Evolutionary conservation across 2,329 filamentous ascomycete genomes (phyloP).

Genomic region (Huntiella decipiens): DNA sequence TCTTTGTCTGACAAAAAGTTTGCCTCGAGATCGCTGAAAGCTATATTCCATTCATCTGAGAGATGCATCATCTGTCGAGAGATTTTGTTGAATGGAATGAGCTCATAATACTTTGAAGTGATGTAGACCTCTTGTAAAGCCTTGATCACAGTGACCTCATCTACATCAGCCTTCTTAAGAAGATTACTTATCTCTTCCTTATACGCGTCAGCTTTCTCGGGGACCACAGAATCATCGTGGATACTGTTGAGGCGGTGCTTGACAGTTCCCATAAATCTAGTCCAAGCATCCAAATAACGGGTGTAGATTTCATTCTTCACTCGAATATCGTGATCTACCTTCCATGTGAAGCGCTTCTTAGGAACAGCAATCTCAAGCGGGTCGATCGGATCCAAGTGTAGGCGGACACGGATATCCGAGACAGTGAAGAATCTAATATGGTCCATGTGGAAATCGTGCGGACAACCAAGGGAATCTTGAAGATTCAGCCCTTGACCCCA

Average conservation of each 20-base stretch:
- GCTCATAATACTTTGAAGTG: constrained; percentile 87
- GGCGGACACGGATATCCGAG: constrained; percentile 64
- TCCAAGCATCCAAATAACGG: constrained; percentile 64
- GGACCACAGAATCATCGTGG: constrained; percentile 74
- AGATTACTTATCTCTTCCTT: constrained; percentile 63
- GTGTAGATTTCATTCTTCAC: constrained; percentile 84
- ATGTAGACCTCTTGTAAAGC: constrained; percentile 83
- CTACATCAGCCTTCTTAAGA: constrained; percentile 62
- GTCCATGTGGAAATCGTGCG: constrained; percentile 81
- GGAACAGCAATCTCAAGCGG: constrained; percentile 90
- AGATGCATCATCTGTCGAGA: constrained; percentile 83
- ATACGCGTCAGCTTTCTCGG: constrained; percentile 70
- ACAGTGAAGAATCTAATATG: constrained; percentile 87
- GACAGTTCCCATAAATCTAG: constrained; percentile 74
- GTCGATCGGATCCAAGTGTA: constrained; percentile 85
- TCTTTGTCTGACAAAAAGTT: constrained; percentile 95
- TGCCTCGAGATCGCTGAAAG: constrained; percentile 76
- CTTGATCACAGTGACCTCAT: constrained; percentile 53
- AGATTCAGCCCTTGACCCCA: constrained; percentile 74
- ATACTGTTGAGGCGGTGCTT: constrained; percentile 70
- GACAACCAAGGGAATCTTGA: constrained; percentile 50
- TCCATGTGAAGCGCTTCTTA: constrained; percentile 81
- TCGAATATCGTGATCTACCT: constrained; percentile 80
- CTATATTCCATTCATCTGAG: constrained; percentile 80
- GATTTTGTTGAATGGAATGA: constrained; percentile 79